Evolutionary conservation across 371 early-diverging fungal genomes (phyloP).

Genomic region (Mortierella sp.): DNA sequence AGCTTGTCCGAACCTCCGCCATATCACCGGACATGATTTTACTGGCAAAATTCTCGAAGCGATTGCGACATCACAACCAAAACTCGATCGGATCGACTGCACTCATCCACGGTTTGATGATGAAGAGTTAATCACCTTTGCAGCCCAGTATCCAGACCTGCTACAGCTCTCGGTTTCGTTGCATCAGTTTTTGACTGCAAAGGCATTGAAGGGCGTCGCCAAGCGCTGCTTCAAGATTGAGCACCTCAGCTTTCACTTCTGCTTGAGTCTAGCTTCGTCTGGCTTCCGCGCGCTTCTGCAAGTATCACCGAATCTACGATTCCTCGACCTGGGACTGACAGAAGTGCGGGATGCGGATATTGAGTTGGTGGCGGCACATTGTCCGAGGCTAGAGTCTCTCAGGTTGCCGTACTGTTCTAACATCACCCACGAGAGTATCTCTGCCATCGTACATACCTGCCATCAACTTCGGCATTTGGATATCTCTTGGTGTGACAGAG

Average conservation of each 20-base stretch:
- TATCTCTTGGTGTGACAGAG: slow-evolving; percentile 31
- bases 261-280: slow-evolving; percentile 20
- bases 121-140: slow-evolving; percentile 32
- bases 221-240: slow-evolving; percentile 22
- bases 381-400: slow-evolving; percentile 31
- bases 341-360: slow-evolving; percentile 30
- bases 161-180: slow-evolving; percentile 29
- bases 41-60: slow-evolving; percentile 24
- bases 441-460: slow-evolving; percentile 23
- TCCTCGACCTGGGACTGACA: slow-evolving; percentile 33
- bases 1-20: slow-evolving; percentile 15
- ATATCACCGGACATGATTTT: slow-evolving; percentile 30
- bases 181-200: slow-evolving; percentile 27
- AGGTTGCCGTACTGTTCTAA: slow-evolving; percentile 38
- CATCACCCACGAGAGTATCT: slow-evolving; percentile 21
- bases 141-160: slow-evolving; percentile 21
- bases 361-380: slow-evolving; percentile 24
- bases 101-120: slow-evolving; percentile 38
- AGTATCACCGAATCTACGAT: slow-evolving; percentile 13
- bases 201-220: slow-evolving; percentile 30
- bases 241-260: slow-evolving; percentile 35
- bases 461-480: slow-evolving; percentile 26
- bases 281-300: slow-evolving; percentile 33
- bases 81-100: slow-evolving; percentile 25
- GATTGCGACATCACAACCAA: slow-evolving; percentile 22